phyloP scores from a whole-genome alignment of 2,329 filamentous ascomycete species.

The Fusarium sp. region DNA sequence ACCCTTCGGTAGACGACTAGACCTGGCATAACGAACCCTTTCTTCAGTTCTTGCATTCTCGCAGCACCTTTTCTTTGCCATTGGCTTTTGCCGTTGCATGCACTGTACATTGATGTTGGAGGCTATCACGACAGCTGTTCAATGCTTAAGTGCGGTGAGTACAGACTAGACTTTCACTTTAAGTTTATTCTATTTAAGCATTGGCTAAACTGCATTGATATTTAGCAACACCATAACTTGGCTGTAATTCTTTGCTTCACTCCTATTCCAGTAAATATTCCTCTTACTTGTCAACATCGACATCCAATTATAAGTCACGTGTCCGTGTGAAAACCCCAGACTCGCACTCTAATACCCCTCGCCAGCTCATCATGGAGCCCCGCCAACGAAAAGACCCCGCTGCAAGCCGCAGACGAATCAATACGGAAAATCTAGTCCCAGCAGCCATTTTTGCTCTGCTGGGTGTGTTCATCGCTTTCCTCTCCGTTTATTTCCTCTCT shows the following conservation, averaged over 20 bases:
- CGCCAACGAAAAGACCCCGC: slow-evolving; percentile 56
- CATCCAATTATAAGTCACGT: slow-evolving; percentile 42
- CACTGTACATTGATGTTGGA: slow-evolving; percentile 33
- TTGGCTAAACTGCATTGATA: background rate
- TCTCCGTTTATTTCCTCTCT: slow-evolving; percentile 57
- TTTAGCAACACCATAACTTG: background rate
- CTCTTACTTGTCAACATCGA: slow-evolving; percentile 18
- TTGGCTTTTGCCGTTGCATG: slow-evolving; percentile 27
- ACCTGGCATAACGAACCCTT: slow-evolving; percentile 40
- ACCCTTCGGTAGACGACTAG: slow-evolving; percentile 43
- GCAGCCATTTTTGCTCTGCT: slow-evolving; percentile 59
- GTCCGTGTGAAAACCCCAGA: slow-evolving; percentile 46
- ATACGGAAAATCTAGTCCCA: slow-evolving; percentile 60
- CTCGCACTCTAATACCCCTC: slow-evolving; percentile 41
- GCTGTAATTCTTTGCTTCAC: background rate
- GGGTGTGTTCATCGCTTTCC: slow-evolving; percentile 53
- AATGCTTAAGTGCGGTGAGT: slow-evolving; percentile 16
- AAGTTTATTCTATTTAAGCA: background rate
- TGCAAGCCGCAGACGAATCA: slow-evolving; percentile 50
- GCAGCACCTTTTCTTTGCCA: slow-evolving; percentile 21
- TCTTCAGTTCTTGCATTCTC: slow-evolving; percentile 28
- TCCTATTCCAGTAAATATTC: background rate
- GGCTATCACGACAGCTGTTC: background rate
- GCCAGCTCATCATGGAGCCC: slow-evolving; percentile 54
- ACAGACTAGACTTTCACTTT: background rate